phyloP scores from a whole-genome alignment of 176 grass and related monocot genomes.

The Bothriochloa decipiens region DNA sequence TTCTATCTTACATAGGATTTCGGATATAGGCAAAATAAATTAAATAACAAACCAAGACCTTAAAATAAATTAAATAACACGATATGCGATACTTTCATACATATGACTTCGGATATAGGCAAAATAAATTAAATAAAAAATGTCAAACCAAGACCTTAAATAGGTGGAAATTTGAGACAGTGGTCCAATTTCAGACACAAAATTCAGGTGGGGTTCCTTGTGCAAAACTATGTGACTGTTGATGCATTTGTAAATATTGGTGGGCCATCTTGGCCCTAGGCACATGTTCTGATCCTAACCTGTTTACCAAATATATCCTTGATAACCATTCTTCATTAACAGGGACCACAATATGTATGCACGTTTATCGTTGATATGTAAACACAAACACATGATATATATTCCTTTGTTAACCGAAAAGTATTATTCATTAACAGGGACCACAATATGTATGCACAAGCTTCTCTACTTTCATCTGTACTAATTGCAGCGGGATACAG shows the following conservation, averaged over 20 bases:
- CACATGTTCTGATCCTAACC: neutral
- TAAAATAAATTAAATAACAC: too few relatives aligned
- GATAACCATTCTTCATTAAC: slow-evolving; percentile 32
- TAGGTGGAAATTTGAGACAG: neutral
- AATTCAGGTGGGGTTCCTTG: neutral
- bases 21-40: too few relatives aligned
- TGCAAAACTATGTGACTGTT: neutral
- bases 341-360: slow-evolving; percentile 73
- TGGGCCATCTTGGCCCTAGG: neutral
- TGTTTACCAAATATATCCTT: neutral
- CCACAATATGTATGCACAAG: slow-evolving; percentile 80
- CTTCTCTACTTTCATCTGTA: slow-evolving; percentile 69
- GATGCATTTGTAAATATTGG: neutral
- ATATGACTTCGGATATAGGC: neutral
- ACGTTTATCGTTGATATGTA: neutral
- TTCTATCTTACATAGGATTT: too few relatives aligned
- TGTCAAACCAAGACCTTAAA: neutral
- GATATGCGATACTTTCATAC: neutral
- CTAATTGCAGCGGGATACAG: slow-evolving; percentile 74
- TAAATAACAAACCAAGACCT: too few relatives aligned
- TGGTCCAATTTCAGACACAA: neutral
- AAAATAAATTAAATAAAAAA: neutral
- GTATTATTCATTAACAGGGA: slow-evolving; percentile 52
- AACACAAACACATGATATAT: neutral
- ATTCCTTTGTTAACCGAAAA: slow-evolving; percentile 3